Base-by-base conservation (phyloP, 1,284 basidiomycete species). In the Athelia psychrophila region DNA sequence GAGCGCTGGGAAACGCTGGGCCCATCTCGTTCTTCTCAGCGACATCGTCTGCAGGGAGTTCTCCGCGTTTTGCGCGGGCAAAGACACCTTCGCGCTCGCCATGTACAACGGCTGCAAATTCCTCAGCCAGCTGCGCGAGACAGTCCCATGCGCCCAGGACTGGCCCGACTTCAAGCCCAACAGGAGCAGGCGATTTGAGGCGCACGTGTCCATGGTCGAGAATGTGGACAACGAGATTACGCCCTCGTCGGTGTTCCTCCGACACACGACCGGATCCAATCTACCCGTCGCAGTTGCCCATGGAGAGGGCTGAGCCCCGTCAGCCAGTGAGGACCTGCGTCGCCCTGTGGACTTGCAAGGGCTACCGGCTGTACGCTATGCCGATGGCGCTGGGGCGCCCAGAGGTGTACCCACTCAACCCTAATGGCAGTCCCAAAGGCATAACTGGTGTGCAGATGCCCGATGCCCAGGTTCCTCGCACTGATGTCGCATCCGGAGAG, bases 31-130 rank as follows among this genome's bases (percentile, higher is more conserved):
- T n/a, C 79, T 97, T 25, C 81, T 97, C 47, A 89, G 98, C 70
- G 73, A 79, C 25, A 75, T 68, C 2, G 91, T 93, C 2, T 79
- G 90, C 25, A 72, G 67, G 27, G 88, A 95, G 65, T 98, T 99
- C 67, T 65, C 74, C 10, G 70, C 69, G 13, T 99, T 98, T 80
- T 97, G 98, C 75, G 67, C 76, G 44, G 78, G 93, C 42, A 69
- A 81, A 15, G 79, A 89, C 63, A 93, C 93, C 0, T 99, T 99
- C 67, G 84, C 92, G 0, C 79, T 99, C 19, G 97, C 89, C 20
- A 94, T 99, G 24, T 99, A 97, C 76, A 99, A 99, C 66, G 96
- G 96, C 4, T 99, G 96, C 70, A 97, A 99, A 72, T 93, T 98
- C 80, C 83, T 99, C 63, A 88, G 88, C 60, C 88, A 93, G 62